These are phyloP conservation scores for Pontederia paniculata DNA, from an alignment of 176 grass and related monocot species.

Conservation along the genomic window DNA sequence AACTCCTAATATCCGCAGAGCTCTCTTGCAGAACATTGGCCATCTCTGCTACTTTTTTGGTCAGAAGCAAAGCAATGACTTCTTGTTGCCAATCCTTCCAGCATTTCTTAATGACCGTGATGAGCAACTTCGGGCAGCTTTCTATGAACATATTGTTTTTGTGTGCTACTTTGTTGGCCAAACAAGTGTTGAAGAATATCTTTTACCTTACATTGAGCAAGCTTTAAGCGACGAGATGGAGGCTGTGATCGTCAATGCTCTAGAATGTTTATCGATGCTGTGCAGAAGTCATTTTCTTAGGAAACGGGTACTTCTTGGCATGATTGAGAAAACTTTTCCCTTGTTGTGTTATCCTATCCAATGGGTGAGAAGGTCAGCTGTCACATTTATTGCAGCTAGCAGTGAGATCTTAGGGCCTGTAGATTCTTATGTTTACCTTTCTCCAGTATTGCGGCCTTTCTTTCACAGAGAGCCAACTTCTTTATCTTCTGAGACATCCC, in stretches of 20 bases:
- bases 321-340: conserved; percentile 69
- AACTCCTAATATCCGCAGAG: conserved; percentile 76
- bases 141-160: conserved; percentile 71
- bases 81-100: conserved; percentile 88
- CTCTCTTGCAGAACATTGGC: conserved; percentile 82
- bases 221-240: conserved; percentile 74
- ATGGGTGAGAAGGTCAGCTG: conserved; percentile 81
- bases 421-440: conserved; percentile 88
- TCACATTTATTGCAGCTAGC: conserved; percentile 64
- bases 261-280: conserved; percentile 86
- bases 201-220: conserved; percentile 93
- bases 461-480: conserved; percentile 69
- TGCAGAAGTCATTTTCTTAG: conserved; percentile 69
- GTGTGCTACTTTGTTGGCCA: conserved; percentile 97
- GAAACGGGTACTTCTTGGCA: conserved; percentile 69
- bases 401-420: conserved; percentile 77
- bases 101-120: conserved; percentile 93
- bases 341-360: conserved; percentile 77
- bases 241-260: conserved; percentile 69
- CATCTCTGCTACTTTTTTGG: conserved; percentile 93
- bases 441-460: conserved; percentile 58
- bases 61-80: conserved; percentile 86
- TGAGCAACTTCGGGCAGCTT: conserved; percentile 80
- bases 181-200: conserved; percentile 93
- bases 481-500: conserved; percentile 54